Percentiles rank a stretch among this genome's conserved stretches.
These are phyloP conservation scores for Diplotaxis tenuifolia DNA, from an alignment of 345 rosid genomes.

Conservation along the genomic window DNA sequence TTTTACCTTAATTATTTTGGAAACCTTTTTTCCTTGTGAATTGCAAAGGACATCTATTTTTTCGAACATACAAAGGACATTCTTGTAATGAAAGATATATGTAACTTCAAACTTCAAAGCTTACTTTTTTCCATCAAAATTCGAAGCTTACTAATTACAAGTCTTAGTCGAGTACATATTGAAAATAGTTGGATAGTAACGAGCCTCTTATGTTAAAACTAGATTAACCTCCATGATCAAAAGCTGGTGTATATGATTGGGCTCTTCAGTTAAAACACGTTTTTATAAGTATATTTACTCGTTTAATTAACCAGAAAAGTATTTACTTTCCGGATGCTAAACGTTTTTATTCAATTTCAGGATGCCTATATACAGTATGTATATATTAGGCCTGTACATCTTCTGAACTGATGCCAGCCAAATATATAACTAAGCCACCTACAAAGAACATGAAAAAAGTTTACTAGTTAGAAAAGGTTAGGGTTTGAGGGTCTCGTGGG, in stretches of 20 bases:
- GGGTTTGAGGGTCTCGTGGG: conserved; percentile 31
- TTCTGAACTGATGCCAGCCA: conserved; percentile 4
- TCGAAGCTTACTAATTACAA: background rate
- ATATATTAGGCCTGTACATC: background rate
- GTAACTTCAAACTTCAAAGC: conserved; percentile 11
- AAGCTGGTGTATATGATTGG: background rate
- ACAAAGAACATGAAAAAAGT: background rate
- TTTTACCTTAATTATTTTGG: background rate
- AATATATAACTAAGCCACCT: conserved; percentile 17
- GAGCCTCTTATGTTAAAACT: background rate
- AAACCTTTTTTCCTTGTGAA: background rate
- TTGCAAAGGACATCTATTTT: background rate
- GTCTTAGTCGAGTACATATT: background rate
- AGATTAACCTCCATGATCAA: background rate
- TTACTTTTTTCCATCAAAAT: background rate
- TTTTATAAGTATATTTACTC: background rate
- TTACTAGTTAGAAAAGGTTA: background rate
- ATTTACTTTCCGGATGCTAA: background rate
- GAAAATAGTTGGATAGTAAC: background rate
- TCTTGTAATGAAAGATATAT: conserved; percentile 10
- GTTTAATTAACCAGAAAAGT: background rate
- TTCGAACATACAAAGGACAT: background rate
- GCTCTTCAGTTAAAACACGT: background rate
- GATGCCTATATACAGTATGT: background rate
- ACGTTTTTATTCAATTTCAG: background rate